Evolutionary conservation across 345 rosid species (phyloP).

Genomic region (Draba incana): DNA sequence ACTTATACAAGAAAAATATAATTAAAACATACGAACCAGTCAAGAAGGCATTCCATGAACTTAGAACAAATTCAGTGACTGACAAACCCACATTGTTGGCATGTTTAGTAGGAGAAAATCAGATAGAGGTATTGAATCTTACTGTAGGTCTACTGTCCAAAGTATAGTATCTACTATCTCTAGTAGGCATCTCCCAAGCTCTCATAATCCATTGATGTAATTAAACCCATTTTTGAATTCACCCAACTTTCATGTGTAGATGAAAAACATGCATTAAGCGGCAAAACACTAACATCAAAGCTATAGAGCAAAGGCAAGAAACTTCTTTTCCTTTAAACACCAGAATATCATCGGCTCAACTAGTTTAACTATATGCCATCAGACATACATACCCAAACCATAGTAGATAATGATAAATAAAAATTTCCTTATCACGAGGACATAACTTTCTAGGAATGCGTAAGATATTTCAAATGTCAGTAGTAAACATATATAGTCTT

Average conservation of each 20-base stretch:
- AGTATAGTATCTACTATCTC: not conserved
- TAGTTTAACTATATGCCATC: constrained; percentile 5
- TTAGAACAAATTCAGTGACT: constrained; percentile 10
- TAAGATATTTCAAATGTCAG: not conserved
- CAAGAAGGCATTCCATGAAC: not conserved
- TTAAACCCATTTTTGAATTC: no score
- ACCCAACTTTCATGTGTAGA: not conserved
- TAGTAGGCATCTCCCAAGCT: not conserved
- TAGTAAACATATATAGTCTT: not conserved
- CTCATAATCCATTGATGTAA: not conserved
- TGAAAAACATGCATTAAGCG: not conserved
- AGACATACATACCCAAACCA: not conserved
- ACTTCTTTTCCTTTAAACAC: not conserved
- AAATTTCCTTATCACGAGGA: not conserved
- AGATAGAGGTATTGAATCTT: not conserved
- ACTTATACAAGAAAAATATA: not conserved
- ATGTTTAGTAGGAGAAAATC: constrained; percentile 6
- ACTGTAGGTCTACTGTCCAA: not conserved
- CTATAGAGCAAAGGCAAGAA: constrained; percentile 4
- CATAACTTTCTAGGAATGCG: not conserved
- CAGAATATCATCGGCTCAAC: not conserved
- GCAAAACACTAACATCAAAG: not conserved
- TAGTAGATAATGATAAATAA: not conserved
- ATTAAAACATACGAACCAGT: not conserved
- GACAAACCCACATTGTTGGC: not conserved